Base-by-base conservation (phyloP, 768 basidiomycete genomes). In the Mycena leptocephala region DNA sequence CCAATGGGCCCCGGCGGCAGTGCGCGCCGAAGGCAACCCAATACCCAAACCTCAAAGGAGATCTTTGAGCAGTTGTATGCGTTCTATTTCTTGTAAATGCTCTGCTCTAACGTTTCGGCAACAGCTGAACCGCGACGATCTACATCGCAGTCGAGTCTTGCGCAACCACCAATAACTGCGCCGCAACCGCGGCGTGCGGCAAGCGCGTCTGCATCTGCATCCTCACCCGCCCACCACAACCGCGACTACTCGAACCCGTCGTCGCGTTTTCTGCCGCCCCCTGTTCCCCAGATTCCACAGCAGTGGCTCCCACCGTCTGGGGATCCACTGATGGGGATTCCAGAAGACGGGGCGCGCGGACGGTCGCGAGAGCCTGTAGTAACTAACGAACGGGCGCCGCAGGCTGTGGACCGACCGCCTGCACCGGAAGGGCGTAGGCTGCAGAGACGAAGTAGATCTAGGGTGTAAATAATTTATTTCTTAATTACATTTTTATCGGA, bases 1-100 rank as follows among this genome's bases (percentile, higher is more conserved):
- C 75, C 82, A 84, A 76, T 88, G 87, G 87, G 80, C 86, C 9
- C 82, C 84, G 0, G 43, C 53, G 30, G 70, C 75, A 14, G 65
- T 77, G 3, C 75, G 78, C 32, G 76, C 74, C 18, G 70, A 69
- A 41, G 68, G 63, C 55, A 55, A 48, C 71, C 67, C 48, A n/a
- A 66, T 74, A 51, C 76, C 73, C 62, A 72, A 16, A 56, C 32
- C 64, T 24, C 71, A 77, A 32, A 26, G 66, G 20, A 63, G 77
- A n/a, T 72, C 77, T 1, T 64, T 51, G 16, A 75, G 74, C 35
- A 18, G 9, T 16, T 70, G 76, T 74, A 59, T 28, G 72, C 46
- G 20, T 18, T 24, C n/a, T 3, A 18, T 14, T 33, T 48, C 2
- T n/a, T 26, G 4, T 43, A 1, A 39, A 33, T 33, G n/a, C n/a